Conservation (phyloP, 2,329 filamentous ascomycete species). For the Fusarium sp. region DNA sequence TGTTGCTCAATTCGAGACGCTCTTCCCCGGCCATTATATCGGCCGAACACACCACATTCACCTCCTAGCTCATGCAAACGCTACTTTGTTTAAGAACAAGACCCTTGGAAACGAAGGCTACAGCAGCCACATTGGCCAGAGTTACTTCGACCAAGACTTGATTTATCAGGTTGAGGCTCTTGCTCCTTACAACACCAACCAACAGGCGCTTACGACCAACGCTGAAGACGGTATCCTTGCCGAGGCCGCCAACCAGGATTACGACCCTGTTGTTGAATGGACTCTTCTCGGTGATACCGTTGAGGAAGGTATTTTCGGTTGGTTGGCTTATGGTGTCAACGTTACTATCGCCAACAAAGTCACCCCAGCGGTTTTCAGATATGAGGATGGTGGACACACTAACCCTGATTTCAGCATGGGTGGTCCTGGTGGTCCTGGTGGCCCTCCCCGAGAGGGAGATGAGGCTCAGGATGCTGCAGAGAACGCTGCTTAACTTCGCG, state of each 20-base stretch:
- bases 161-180: constrained; percentile 62
- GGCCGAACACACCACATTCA: constrained; percentile 63
- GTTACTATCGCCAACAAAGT: constrained; percentile 3
- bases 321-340: constrained; percentile 66
- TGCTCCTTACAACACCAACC: constrained; percentile 62
- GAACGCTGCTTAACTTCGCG: not conserved
- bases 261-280: constrained; percentile 71
- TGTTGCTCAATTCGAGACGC: constrained; percentile 57
- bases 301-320: constrained; percentile 64
- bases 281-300: constrained; percentile 66
- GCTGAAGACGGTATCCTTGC: not conserved
- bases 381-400: constrained; percentile 10
- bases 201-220: constrained; percentile 49
- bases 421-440: not conserved
- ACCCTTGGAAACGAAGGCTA: constrained; percentile 52
- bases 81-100: constrained; percentile 49
- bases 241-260: constrained; percentile 63
- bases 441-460: not conserved
- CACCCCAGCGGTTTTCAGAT: constrained; percentile 4
- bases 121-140: constrained; percentile 71
- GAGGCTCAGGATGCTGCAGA: not conserved
- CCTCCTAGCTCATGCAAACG: constrained; percentile 54
- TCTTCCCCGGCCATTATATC: constrained; percentile 60
- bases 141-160: constrained; percentile 72
- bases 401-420: constrained; percentile 21